phyloP scores from a whole-genome alignment of 768 basidiomycete genomes.

The Mycena capillaripes region DNA sequence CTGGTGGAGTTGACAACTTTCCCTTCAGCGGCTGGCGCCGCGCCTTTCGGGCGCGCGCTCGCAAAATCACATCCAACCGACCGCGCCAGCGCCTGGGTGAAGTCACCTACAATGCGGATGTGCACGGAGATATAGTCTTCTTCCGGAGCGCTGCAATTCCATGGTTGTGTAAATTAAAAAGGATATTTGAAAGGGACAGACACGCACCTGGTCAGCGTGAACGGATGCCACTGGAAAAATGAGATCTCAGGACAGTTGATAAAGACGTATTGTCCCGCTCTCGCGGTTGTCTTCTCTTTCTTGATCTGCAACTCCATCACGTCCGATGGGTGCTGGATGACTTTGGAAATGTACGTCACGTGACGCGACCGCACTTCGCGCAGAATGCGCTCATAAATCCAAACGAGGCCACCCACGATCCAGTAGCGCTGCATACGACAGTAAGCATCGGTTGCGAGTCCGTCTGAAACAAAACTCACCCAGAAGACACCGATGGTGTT shows the following conservation, averaged over 20 bases:
- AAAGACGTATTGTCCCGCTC: constrained; percentile 96
- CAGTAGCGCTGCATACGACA: constrained; percentile 27
- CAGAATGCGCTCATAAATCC: constrained; percentile 89
- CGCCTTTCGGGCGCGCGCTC: constrained; percentile 40
- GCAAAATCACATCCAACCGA: constrained; percentile 89
- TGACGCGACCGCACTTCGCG: constrained; percentile 94
- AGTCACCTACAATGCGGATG: constrained; percentile 93
- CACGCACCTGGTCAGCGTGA: neutral
- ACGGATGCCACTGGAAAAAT: constrained; percentile 53
- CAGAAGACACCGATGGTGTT: constrained; percentile 95
- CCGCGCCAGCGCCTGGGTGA: constrained; percentile 85
- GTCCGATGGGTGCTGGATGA: constrained; percentile 94
- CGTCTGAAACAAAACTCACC: constrained; percentile 61
- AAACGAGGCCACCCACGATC: constrained; percentile 89
- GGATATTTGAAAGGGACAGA: neutral
- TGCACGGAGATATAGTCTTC: constrained; percentile 97
- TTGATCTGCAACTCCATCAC: constrained; percentile 98
- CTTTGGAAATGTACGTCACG: constrained; percentile 92
- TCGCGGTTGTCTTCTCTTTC: constrained; percentile 88
- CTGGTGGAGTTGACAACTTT: constrained; percentile 71
- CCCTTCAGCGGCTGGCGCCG: constrained; percentile 61
- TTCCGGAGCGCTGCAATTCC: constrained; percentile 80
- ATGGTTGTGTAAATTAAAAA: neutral
- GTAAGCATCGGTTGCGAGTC: neutral
- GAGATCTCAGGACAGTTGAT: constrained; percentile 91